Percentiles rank a stretch among this genome's conserved stretches.
Evolutionary conservation across 2,329 filamentous ascomycete genomes (phyloP).

Genomic region (Metarhizium rileyi): DNA sequence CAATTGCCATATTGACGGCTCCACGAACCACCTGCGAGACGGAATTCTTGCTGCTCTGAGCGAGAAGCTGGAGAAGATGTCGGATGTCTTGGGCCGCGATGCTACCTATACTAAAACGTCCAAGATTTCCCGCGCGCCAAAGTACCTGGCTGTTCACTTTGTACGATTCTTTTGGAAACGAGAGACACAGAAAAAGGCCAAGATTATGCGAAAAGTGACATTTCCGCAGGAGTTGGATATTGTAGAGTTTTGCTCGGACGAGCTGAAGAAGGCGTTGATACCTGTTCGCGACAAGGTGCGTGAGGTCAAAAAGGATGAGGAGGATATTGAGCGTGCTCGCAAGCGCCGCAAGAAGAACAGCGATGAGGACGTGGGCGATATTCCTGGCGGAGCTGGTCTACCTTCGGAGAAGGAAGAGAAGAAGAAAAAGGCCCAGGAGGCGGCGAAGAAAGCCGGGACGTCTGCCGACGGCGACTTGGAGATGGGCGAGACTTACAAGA

Average conservation of each 20-base stretch:
- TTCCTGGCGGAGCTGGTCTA: slow-evolving; percentile 34
- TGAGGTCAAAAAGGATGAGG: slow-evolving; percentile 87
- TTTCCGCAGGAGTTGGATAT: slow-evolving; percentile 91
- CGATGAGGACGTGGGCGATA: slow-evolving; percentile 35
- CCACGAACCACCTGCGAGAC: slow-evolving; percentile 84
- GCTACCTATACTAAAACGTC: slow-evolving; percentile 83
- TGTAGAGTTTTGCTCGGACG: slow-evolving; percentile 91
- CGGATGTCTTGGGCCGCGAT: slow-evolving; percentile 65
- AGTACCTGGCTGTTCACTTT: slow-evolving; percentile 94
- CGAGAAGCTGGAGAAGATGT: slow-evolving; percentile 87
- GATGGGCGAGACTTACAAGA: slow-evolving; percentile 78
- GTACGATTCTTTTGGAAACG: slow-evolving; percentile 98
- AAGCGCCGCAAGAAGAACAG: slow-evolving; percentile 75
- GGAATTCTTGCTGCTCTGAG: slow-evolving; percentile 73
- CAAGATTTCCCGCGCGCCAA: slow-evolving; percentile 81
- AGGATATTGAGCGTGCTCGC: slow-evolving; percentile 81
- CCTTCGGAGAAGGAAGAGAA: slow-evolving; percentile 42
- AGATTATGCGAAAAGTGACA: slow-evolving; percentile 98
- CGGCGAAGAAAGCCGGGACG: slow-evolving; percentile 27
- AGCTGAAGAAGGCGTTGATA: slow-evolving; percentile 70
- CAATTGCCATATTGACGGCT: slow-evolving; percentile 85
- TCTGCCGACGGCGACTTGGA: slow-evolving; percentile 54
- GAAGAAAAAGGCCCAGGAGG: slow-evolving; percentile 40
- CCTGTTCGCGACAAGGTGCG: slow-evolving; percentile 95
- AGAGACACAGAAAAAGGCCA: slow-evolving; percentile 94